Base-by-base conservation (phyloP, 176 grass and related monocot genomes). In the Guadua angustifolia region DNA sequence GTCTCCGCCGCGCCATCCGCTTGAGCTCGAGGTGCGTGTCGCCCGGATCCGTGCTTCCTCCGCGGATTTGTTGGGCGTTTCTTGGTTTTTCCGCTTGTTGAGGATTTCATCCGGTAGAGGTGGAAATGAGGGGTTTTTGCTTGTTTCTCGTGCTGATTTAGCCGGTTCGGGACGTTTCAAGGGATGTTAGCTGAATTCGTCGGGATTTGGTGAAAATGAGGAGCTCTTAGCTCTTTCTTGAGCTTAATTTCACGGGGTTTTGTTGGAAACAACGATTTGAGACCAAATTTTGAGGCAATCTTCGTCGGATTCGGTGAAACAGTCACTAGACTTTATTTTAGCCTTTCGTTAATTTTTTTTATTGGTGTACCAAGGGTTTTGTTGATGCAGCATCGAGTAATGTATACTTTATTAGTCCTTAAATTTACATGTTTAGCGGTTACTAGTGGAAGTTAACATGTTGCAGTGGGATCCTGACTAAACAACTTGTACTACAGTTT, bases 11-110 rank as follows among this genome's bases (percentile, higher is more conserved):
- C 25, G n/a, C 77, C 14, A 45, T 6, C 50, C 35, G 66, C 79
- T 82, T 35, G 66, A 12, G 36, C 3, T 44, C 66, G 38, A 82
- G 79, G 66, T 82, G 22, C 66, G 66, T 45, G 79, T 16, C 66
- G 38, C 65, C 21, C 65, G 22, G 79, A 82, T 82, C 79, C 79
- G 66, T 70, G 47, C 50, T 25, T 57, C 65, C 46, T 69, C 19
- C 19, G 3, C 32, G 12, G 14, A 14, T 7, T 42, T 10, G 18
- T 16, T 29, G 47, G 50, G 45, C 19, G 61, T 10, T 82, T 43
- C n/a, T 16, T 15, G 18, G 59, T 5, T 25, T 9, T 13, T 66
- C 60, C 16, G 60, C 18, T 58, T 32, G 21, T 82, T 68, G 22
- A 19, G 79, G 36, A 13, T 59, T 40, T 51, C 36, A 4, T 14